Evolutionary conservation across 23 red algal genomes (phyloP), one percentile per base, ranked within the genome.

Genomic region (Gracilaria gracilis): DNA sequence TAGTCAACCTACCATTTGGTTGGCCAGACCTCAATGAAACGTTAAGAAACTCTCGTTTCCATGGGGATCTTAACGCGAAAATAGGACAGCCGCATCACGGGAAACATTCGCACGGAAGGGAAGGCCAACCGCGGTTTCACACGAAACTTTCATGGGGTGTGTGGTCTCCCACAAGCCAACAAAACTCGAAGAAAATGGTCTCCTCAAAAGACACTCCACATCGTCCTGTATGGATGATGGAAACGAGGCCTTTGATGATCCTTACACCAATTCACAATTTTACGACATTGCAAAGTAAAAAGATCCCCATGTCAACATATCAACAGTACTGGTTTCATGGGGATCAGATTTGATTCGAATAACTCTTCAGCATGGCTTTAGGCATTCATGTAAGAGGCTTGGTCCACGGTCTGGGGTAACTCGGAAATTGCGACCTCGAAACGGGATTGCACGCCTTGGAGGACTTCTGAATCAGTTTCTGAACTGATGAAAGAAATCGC

Each of bases 401-500:
- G 88, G 47, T 98, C 97, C 40, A 98, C 93, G 40, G 61, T 95
- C 19, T 89, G 90, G 59, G 97, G 97, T 44, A 98, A 88, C 66
- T 95, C 93, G 21, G 90, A 78, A 50, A 98, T 96, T 36, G 88
- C 87, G 47, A 98, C 97, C 46, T 89, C 97, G 87, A 98, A 98
- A 61, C 97, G 89, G 28, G 71, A 88, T 79, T 98, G 97, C 40
- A 98, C 97, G 16, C 84, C 93, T 67, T 96, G 85, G 20, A 98
- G 89, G 27, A 95, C 94, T 28, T 70, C 87, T 24, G 66, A 58
- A 47, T 98, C 97, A 46, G 89, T 81, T 19, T 96, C 91, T 8
- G 87, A 91, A 23, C 90, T 75, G 39, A 99, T 81, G 78, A 99
- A 99, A 8, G 93, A 94, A 80, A 99, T 95, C 32, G 97, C 97